Evolutionary conservation across 305 asterid genomes (phyloP), one percentile per base, ranked within the genome.

Genomic region (Fraxinus latifolia): DNA sequence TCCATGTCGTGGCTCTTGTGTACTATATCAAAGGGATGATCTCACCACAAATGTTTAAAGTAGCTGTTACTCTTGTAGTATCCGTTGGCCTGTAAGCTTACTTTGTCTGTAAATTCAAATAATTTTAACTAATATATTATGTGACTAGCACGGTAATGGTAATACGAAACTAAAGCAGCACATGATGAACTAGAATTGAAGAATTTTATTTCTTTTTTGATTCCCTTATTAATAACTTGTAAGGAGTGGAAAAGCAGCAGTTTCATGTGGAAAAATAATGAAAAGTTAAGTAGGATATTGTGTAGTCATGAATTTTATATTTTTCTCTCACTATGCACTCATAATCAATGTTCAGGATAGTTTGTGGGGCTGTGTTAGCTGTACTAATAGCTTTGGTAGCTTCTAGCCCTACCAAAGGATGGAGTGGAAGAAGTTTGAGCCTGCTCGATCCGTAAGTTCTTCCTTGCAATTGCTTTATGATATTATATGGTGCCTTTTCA

Each of bases 381-480:
- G 90, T 96, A 76, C 88, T 96, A 34, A 14, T 94, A 78, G 99
- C 99, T 83, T 27, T 96, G 88, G 97, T 94, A 82, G 98, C 99
- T 87, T 94, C 99, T 81, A 94, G 99, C 91, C 99, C 99, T 84
- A 96, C 99, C 21, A 90, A 87, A 88, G 99, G 99, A 81, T 96
- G 99, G 99, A 96, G 99, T 82, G 99, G 99, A 78, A 88, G 99
- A 83, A 96, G 99, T 84, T 88, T 96, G 88, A 96, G 99, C 86
- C 92, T 94, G 86, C 99, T 96, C 68, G 99, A 96, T 87, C 99
- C 98, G 99, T 96, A 86, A 90, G 95, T 87, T 79, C 82, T 74
- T 83, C 37, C 75, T 36, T 34, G 34, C 36, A 23, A 34, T 60
- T 77, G 37, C 83, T 73, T 12, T 75, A 9, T 11, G 21, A 25